Evolutionary conservation across 768 basidiomycete genomes (phyloP).

Genomic region (Trametes coccinea): DNA sequence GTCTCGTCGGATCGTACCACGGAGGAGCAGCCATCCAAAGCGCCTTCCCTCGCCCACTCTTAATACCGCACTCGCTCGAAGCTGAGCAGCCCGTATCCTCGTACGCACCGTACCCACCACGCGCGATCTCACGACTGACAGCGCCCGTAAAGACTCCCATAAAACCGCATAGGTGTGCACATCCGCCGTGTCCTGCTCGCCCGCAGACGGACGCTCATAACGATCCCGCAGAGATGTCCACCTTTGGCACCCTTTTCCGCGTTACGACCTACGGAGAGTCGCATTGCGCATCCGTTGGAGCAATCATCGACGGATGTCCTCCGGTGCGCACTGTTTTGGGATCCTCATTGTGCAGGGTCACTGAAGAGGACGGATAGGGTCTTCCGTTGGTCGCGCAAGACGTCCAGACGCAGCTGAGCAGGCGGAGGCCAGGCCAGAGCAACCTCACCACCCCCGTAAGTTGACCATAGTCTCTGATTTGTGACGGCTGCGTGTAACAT

Average conservation of each 20-base stretch:
- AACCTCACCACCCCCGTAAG: conserved; percentile 93
- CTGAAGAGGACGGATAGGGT: conserved; percentile 56
- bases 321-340: conserved; percentile 57
- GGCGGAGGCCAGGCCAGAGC: conserved; percentile 93
- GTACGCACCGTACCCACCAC: neutral
- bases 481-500: neutral
- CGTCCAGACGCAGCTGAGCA: conserved; percentile 87
- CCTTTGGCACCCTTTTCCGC: conserved; percentile 87
- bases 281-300: conserved; percentile 95
- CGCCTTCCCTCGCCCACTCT: neutral
- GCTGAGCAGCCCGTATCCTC: neutral
- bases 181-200: neutral
- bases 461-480: conserved; percentile 17
- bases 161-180: neutral
- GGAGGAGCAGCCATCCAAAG: neutral
- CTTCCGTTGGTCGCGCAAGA: conserved; percentile 77
- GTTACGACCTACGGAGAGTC: conserved; percentile 99
- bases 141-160: neutral
- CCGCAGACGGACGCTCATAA: neutral
- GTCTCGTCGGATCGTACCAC: conserved; percentile 6
- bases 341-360: no score
- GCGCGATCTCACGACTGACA: neutral
- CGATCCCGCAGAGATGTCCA: conserved; percentile 63
- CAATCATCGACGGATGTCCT: conserved; percentile 96
- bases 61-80: no score